Base-by-base conservation (phyloP, 164 flowering plant species). In the Kingdonia uniflora region DNA sequence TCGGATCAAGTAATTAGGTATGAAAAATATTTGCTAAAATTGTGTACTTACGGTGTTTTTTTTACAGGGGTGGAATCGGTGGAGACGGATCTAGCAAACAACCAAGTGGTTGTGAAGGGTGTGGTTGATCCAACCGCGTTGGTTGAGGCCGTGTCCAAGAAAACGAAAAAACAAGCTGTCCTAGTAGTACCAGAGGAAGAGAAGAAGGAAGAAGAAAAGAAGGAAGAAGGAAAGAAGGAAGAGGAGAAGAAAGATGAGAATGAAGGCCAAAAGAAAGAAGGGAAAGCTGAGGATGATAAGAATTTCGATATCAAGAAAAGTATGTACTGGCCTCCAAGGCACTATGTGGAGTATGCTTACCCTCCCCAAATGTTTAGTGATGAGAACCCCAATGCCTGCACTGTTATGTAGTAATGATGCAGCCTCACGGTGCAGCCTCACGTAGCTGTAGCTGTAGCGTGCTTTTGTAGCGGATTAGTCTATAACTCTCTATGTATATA, bases 361-460 rank as follows among this genome's bases (percentile, higher is more conserved):
- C 6, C 35, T 29, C 35, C 35, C 35, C 72, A 83, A 58, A 66
- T 80, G 21, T 82, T 88, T 70, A 87, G 96, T 45, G 96, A 87
- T 65, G 95, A 87, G 57, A 87, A 87, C 55, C 96, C 92, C 19
- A 69, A 87, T 76, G 92, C 96, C 19, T 87, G 92, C 61, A 64
- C 69, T 54, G 58, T 87, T 2, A 79, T 87, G 89, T 87, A 63
- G 43, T 19, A 11, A 19, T 19, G 8, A n/a, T 29, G 35, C 8
- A 29, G 6, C 8, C 8, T 29, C 35, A 3, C 8, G 35, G 8
- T 29, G 35, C 8, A 29, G 6, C 8, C 8, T 29, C 35, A 3
- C 8, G 35, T 29, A 29, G 35, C 8, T 8, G 35, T 29, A 29
- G 35, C 35, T 29, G 8, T n/a, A n/a, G n/a, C n/a, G n/a, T n/a